These are phyloP conservation scores for Alternaria gansuensis DNA, from an alignment of 2,329 filamentous ascomycete species.

Conservation along the genomic window DNA sequence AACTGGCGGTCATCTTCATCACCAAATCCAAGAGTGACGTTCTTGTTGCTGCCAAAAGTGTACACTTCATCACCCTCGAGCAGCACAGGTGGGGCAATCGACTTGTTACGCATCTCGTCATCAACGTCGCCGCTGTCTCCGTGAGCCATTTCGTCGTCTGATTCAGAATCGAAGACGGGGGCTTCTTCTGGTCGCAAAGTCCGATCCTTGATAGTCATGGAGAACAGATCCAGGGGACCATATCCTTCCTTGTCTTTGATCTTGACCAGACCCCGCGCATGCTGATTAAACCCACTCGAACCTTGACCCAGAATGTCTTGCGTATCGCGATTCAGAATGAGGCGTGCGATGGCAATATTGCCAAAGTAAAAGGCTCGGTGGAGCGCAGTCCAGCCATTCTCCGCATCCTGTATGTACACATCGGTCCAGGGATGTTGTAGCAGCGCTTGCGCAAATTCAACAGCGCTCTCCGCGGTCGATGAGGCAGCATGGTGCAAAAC, in stretches of 20 bases:
- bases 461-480: slow-evolving; percentile 72
- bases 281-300: slow-evolving; percentile 65
- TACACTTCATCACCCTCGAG: slow-evolving; percentile 84
- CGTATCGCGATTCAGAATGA: slow-evolving; percentile 81
- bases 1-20: slow-evolving; percentile 95
- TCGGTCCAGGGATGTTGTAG: slow-evolving; percentile 85
- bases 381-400: slow-evolving; percentile 95
- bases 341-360: slow-evolving; percentile 84
- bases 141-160: slow-evolving; percentile 59
- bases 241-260: slow-evolving; percentile 96
- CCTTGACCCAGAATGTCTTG: slow-evolving; percentile 71
- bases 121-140: slow-evolving; percentile 56
- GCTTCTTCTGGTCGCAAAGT: slow-evolving; percentile 61
- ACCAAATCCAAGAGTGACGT: slow-evolving; percentile 89
- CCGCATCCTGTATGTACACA: slow-evolving; percentile 83
- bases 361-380: slow-evolving; percentile 91
- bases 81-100: slow-evolving; percentile 44
- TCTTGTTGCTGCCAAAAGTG: slow-evolving; percentile 96
- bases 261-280: slow-evolving; percentile 82
- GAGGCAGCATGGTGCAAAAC: slow-evolving; percentile 85
- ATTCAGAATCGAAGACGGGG: slow-evolving; percentile 58
- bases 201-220: slow-evolving; percentile 83
- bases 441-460: slow-evolving; percentile 79
- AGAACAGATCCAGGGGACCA: slow-evolving; percentile 92
- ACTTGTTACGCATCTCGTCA: slow-evolving; percentile 38